Evolutionary conservation across 2,329 filamentous ascomycete species (phyloP).

Genomic region (Cladosporium sp.): DNA sequence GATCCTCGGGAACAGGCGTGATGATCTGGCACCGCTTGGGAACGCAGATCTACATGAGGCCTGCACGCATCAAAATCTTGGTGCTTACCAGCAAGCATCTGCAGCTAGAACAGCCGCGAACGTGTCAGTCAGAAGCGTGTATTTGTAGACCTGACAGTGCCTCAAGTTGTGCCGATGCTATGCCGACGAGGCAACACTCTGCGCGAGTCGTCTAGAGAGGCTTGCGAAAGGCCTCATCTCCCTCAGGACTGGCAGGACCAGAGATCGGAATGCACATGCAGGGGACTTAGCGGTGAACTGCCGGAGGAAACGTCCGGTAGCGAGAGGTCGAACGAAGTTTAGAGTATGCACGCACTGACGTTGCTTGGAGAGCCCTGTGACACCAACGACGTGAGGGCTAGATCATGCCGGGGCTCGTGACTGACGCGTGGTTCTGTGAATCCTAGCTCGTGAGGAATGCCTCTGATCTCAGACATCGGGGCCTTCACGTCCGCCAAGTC

Average conservation of each 20-base stretch:
- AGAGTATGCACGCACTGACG: constrained; percentile 12
- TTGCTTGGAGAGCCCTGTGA: constrained; percentile 5
- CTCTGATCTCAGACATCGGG: neutral
- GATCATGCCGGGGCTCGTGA: constrained; percentile 10
- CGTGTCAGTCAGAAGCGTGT: neutral
- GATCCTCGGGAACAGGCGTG: constrained; percentile 10
- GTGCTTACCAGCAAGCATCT: neutral
- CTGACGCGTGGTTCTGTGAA: constrained; percentile 10
- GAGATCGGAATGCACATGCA: constrained; percentile 12
- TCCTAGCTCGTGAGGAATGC: neutral
- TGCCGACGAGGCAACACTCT: neutral
- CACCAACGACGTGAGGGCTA: constrained; percentile 8
- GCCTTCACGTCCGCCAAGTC: neutral
- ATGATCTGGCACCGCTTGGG: constrained; percentile 12
- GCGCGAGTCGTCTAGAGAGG: neutral
- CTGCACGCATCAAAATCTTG: constrained; percentile 2
- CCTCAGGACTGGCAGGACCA: constrained; percentile 4
- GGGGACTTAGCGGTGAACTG: constrained; percentile 12
- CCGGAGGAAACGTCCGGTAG: constrained; percentile 11
- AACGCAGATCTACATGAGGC: constrained; percentile 12
- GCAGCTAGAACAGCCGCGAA: neutral
- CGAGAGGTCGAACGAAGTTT: constrained; percentile 8
- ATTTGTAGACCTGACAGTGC: neutral
- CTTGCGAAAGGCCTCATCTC: constrained; percentile 3
- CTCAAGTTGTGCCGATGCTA: neutral